Percentiles rank a stretch among this genome's conserved stretches.
Evolutionary conservation across 169 alveolate species (phyloP).

Genomic region (Fabrea salina): DNA sequence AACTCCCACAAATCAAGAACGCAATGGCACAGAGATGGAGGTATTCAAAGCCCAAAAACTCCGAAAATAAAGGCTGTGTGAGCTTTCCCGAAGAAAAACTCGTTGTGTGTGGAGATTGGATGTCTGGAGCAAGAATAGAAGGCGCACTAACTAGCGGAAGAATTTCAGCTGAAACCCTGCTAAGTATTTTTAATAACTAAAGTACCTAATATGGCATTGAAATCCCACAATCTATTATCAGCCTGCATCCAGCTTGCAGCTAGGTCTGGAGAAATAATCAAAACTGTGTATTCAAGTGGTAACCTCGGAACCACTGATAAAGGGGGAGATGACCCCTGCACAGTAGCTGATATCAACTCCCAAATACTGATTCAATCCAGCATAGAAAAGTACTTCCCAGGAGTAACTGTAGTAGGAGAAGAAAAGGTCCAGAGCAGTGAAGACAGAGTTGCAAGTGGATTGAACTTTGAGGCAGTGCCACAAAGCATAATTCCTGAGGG

Average conservation of each 20-base stretch:
- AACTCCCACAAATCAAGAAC: too few relatives aligned
- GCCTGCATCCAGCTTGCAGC: background rate
- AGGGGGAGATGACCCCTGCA: constrained; percentile 17
- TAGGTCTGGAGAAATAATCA: background rate
- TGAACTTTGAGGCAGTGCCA: background rate
- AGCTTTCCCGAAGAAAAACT: too few relatives aligned
- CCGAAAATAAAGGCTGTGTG: too few relatives aligned
- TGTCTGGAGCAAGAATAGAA: too few relatives aligned
- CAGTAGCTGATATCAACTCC: constrained; percentile 11
- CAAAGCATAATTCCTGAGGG: background rate
- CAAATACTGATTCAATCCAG: background rate
- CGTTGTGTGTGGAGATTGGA: too few relatives aligned
- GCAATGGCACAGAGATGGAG: too few relatives aligned
- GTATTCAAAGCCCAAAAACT: too few relatives aligned
- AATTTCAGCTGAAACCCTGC: background rate
- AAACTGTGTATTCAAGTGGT: background rate
- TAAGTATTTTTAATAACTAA: background rate
- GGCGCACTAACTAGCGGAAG: too few relatives aligned
- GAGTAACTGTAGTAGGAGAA: background rate
- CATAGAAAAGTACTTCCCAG: background rate
- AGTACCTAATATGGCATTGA: background rate
- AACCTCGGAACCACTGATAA: background rate
- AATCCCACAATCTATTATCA: constrained; percentile 3
- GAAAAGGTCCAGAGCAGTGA: background rate
- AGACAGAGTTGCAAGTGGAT: background rate